Conservation (phyloP, 352 stramenopile genomes). For the Globisporangium heterothallicum region DNA sequence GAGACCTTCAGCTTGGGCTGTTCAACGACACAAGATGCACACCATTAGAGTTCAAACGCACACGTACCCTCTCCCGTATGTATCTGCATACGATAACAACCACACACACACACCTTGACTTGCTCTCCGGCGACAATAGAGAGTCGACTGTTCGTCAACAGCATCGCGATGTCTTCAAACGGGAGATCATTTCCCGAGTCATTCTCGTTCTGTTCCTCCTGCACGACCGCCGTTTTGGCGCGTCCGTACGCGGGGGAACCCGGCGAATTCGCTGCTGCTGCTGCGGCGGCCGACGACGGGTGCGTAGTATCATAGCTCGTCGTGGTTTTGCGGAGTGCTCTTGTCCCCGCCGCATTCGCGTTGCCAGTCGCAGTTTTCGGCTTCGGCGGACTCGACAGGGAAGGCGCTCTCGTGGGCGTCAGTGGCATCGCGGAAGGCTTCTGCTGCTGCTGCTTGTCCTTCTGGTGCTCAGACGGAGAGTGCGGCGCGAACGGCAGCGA, state of each 20-base stretch:
- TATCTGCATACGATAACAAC: neutral
- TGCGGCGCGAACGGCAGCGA: conserved; percentile 12
- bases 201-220: conserved; percentile 15
- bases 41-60: too few species aligned
- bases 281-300: neutral
- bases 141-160: conserved; percentile 8
- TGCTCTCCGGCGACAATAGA: conserved; percentile 7
- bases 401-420: neutral
- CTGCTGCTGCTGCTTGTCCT: conserved; percentile 3
- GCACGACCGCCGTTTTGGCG: conserved; percentile 9
- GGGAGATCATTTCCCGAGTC: conserved; percentile 15
- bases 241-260: conserved; percentile 4
- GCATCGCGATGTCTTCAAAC: conserved; percentile 17
- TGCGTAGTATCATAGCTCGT: conserved; percentile 1
- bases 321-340: neutral
- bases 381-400: neutral
- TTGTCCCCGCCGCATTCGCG: neutral
- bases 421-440: neutral
- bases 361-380: neutral
- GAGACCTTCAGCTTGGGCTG: conserved; percentile 74
- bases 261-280: neutral
- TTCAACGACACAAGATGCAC: neutral
- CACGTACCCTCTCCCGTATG: neutral
- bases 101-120: conserved; percentile 10
- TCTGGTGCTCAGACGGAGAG: neutral